Percentiles rank a stretch among this genome's conserved stretches.
Evolutionary conservation across 2,329 filamentous ascomycete genomes (phyloP).

Genomic region (Cladobotryum mycophilum): DNA sequence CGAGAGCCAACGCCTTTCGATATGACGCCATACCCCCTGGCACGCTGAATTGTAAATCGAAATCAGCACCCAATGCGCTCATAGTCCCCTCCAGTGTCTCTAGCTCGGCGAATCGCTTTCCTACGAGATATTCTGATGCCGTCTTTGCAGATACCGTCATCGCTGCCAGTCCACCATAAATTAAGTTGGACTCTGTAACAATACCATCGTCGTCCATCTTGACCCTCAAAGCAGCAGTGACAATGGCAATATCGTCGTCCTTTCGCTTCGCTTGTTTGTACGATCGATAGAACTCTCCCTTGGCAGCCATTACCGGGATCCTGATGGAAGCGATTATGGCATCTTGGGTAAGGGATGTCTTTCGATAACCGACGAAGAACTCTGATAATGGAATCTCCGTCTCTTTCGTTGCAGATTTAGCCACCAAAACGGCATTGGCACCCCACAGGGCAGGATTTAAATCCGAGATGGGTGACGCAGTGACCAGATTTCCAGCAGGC

Average conservation of each 20-base stretch:
- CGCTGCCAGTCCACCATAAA: slow-evolving; percentile 93
- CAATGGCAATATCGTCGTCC: slow-evolving; percentile 97
- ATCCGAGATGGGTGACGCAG: slow-evolving; percentile 93
- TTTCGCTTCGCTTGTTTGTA: slow-evolving; percentile 98
- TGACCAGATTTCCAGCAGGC: slow-evolving; percentile 87
- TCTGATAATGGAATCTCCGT: slow-evolving; percentile 84
- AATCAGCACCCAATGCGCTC: slow-evolving; percentile 83
- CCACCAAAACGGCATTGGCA: slow-evolving; percentile 72
- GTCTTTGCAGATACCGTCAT: slow-evolving; percentile 82
- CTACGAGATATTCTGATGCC: slow-evolving; percentile 65
- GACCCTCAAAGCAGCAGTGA: slow-evolving; percentile 78
- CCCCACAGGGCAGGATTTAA: slow-evolving; percentile 91
- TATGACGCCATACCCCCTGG: slow-evolving; percentile 98
- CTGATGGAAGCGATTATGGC: slow-evolving; percentile 80
- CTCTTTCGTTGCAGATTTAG: slow-evolving; percentile 66
- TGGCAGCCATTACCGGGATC: slow-evolving; percentile 69
- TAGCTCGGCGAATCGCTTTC: slow-evolving; percentile 73
- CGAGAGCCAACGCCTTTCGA: slow-evolving; percentile 78
- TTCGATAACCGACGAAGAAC: slow-evolving; percentile 89
- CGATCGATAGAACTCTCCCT: slow-evolving; percentile 76
- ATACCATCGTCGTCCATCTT: slow-evolving; percentile 61
- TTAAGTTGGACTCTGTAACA: slow-evolving; percentile 70
- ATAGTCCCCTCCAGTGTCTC: slow-evolving; percentile 84
- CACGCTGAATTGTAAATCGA: slow-evolving; percentile 81
- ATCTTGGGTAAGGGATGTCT: slow-evolving; percentile 72